Evolutionary conservation across 257 asterid species (phyloP), one percentile per base, ranked within the genome.

Genomic region (Datura wrightii): DNA sequence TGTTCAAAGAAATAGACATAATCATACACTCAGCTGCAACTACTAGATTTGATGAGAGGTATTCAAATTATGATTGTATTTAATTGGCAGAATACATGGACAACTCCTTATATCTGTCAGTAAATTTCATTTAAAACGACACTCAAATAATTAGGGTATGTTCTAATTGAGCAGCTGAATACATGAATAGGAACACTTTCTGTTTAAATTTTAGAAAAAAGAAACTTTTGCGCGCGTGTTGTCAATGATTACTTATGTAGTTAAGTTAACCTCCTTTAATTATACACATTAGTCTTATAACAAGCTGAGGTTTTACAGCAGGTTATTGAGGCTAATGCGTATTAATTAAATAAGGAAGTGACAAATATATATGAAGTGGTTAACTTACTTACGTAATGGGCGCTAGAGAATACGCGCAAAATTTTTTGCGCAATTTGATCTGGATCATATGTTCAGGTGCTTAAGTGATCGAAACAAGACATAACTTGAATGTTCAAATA

Each of bases 1-100:
- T 93, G 87, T 91, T 82, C 80, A 24, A 19, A 39, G 91, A 91
- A 74, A 79, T 89, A 3, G 91, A 90, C 55, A 76, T 90, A 37
- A 54, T 93, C 16, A 84, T 93, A 82, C 88, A 93, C 84, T 91
- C 94, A 3, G 97, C 97, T 18, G 94, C 95, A 24, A 91, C 90
- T 5, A 93, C 95, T 66, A 88, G 82, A 34, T 92, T 88, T 55
- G 52, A 83, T 5, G 90, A 87, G 14, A 83, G 88, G 88, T 86
- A 83, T 48, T 9, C 53, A 48, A 1, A 2, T 8, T 31, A 48
- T 14, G 3, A 42, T 31, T 2, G n/a, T n/a, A 63, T 10, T 8
- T 65, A 19, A 65, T 65, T 39, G 42, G 42, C 42, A 39, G 42
- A 39, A 39, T 39, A 39, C 4, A 39, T 39, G 1, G 42, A 39